Conservation (phyloP, 1,284 basidiomycete species). For the Leccinum subrobustum region DNA sequence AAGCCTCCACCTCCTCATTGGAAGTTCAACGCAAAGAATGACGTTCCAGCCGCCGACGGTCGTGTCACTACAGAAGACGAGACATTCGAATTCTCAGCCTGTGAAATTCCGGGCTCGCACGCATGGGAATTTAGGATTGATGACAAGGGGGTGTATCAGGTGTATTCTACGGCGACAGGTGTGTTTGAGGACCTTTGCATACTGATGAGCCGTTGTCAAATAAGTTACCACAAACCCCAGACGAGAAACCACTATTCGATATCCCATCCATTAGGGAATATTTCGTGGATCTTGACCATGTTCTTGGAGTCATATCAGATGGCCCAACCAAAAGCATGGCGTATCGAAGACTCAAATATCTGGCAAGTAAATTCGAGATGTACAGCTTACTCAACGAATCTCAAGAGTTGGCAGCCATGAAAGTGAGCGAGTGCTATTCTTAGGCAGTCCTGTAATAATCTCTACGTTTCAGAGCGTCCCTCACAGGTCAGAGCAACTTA, state of each 20-base stretch:
- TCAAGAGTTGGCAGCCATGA: slow-evolving; percentile 95
- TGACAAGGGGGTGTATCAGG: slow-evolving; percentile 84
- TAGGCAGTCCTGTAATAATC: slow-evolving; percentile 13
- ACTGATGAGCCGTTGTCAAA: not conserved
- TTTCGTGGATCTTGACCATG: slow-evolving; percentile 94
- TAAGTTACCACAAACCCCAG: slow-evolving; percentile 8
- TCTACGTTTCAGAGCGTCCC: slow-evolving; percentile 51
- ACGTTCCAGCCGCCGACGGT: slow-evolving; percentile 47
- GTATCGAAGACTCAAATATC: slow-evolving; percentile 89
- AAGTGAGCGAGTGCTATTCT: slow-evolving; percentile 47
- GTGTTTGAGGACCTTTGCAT: slow-evolving; percentile 5
- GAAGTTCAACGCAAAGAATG: slow-evolving; percentile 74
- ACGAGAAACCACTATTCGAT: slow-evolving; percentile 63
- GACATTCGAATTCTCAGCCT: slow-evolving; percentile 68
- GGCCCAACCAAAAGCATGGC: slow-evolving; percentile 97
- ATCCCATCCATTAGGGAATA: slow-evolving; percentile 92
- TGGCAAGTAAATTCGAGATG: slow-evolving; percentile 95
- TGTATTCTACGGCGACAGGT: slow-evolving; percentile 57
- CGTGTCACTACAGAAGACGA: slow-evolving; percentile 38
- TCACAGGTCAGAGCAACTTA: slow-evolving; percentile 26
- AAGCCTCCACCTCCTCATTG: slow-evolving; percentile 90
- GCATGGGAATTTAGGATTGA: slow-evolving; percentile 73
- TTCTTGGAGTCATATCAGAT: slow-evolving; percentile 83
- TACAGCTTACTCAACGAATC: slow-evolving; percentile 93
- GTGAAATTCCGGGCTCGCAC: slow-evolving; percentile 66